Percentiles rank a stretch among this genome's conserved stretches.
These are phyloP conservation scores for Cladosporium sp. DNA, from an alignment of 2,329 filamentous ascomycete species.

Conservation along the genomic window DNA sequence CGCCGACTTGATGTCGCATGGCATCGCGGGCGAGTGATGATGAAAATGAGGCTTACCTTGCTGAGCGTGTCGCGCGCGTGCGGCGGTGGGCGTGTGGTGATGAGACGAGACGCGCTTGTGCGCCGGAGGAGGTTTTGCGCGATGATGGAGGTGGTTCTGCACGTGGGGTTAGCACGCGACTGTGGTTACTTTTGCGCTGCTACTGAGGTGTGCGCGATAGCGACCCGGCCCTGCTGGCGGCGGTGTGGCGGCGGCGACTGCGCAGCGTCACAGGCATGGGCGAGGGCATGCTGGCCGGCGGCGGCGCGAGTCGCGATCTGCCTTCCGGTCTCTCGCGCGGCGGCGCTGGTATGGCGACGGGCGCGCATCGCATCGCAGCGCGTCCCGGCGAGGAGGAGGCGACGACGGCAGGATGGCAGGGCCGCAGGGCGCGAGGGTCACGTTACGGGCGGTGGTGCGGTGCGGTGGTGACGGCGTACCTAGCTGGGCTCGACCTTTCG, in stretches of 20 bases:
- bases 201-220: too few relatives aligned
- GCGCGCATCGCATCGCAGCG: neutral
- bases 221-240: too few relatives aligned
- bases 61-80: slow-evolving; percentile 3
- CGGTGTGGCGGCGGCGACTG: too few relatives aligned
- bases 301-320: too few relatives aligned
- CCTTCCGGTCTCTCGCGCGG: neutral
- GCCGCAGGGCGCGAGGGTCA: slow-evolving; percentile 5
- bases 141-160: neutral
- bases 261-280: too few relatives aligned
- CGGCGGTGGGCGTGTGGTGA: neutral
- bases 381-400: neutral
- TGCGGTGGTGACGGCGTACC: neutral
- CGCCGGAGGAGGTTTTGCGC: neutral
- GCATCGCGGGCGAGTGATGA: neutral
- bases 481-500: neutral
- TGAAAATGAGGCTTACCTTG: slow-evolving; percentile 3
- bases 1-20: neutral
- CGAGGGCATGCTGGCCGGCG: too few relatives aligned
- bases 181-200: too few relatives aligned
- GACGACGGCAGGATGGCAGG: slow-evolving; percentile 3
- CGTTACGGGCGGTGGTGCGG: slow-evolving; percentile 8
- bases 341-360: neutral
- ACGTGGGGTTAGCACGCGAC: slow-evolving; percentile 3
- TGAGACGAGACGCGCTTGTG: neutral